Percentiles rank a stretch among this genome's conserved stretches.
Conservation (phyloP, 768 basidiomycete genomes). For the Dacryopinax primogenitus region DNA sequence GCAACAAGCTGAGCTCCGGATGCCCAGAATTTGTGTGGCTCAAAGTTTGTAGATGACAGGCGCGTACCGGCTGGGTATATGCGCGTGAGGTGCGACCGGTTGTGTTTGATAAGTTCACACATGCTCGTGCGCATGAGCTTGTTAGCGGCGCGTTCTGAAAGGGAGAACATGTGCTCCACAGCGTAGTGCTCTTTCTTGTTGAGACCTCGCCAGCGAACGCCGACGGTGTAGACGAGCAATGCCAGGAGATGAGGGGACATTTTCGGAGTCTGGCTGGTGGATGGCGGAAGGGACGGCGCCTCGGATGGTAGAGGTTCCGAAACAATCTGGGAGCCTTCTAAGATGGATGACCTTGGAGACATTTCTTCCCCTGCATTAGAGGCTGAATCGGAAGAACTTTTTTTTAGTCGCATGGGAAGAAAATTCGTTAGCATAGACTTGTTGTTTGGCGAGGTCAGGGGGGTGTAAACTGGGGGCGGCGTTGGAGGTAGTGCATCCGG, state of each 20-base stretch:
- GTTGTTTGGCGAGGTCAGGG: not conserved
- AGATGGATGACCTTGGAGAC: not conserved
- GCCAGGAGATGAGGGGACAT: constrained; percentile 64
- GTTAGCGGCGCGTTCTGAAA: constrained; percentile 72
- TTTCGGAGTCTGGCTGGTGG: constrained; percentile 18
- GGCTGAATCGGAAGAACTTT: not conserved
- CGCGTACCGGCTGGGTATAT: constrained; percentile 77
- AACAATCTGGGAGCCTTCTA: not conserved
- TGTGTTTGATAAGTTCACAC: constrained; percentile 74
- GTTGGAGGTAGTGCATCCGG: not conserved
- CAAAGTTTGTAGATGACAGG: constrained; percentile 73
- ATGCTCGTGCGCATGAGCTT: constrained; percentile 57
- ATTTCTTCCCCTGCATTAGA: not conserved
- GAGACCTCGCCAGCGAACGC: constrained; percentile 86
- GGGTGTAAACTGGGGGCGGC: not conserved
- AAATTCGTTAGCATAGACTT: not conserved
- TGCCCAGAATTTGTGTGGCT: constrained; percentile 81
- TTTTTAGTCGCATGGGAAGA: not conserved
- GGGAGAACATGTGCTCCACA: constrained; percentile 80
- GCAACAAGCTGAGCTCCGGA: constrained; percentile 82
- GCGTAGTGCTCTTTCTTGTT: constrained; percentile 76
- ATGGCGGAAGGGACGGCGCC: not conserved
- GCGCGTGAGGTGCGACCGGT: constrained; percentile 64
- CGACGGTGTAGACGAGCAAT: constrained; percentile 85
- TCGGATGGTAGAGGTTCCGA: not conserved